Percentiles rank a stretch among this genome's conserved stretches.
These are phyloP conservation scores for Penicillium alfredii DNA, from an alignment of 495 filamentous ascomycete species.

Conservation along the genomic window DNA sequence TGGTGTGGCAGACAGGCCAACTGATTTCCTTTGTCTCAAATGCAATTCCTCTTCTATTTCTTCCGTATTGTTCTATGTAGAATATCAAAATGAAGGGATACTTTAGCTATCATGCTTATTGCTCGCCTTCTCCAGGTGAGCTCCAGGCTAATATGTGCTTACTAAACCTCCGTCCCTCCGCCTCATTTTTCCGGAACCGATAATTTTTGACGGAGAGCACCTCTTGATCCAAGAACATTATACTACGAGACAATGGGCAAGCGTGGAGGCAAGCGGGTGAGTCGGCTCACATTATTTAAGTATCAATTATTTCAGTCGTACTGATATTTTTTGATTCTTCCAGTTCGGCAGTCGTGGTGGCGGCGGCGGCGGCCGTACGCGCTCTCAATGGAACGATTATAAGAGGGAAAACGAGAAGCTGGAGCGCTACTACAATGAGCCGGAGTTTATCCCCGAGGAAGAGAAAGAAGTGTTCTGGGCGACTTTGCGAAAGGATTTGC, in stretches of 20 bases:
- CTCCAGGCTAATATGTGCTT: too few relatives aligned
- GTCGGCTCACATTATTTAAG: not conserved
- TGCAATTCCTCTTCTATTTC: too few relatives aligned
- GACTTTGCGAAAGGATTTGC: constrained; percentile 71
- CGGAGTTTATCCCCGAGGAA: constrained; percentile 63
- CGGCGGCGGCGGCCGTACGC: constrained; percentile 22
- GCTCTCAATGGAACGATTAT: constrained; percentile 50
- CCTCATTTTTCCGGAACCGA: constrained; percentile 16
- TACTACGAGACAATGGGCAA: constrained; percentile 41
- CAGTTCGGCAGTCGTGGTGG: constrained; percentile 34
- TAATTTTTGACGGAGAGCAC: too few relatives aligned
- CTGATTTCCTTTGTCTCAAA: constrained; percentile 7
- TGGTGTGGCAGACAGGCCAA: constrained; percentile 16
- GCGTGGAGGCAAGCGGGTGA: constrained; percentile 35
- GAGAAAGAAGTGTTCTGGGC: constrained; percentile 79
- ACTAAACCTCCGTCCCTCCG: too few relatives aligned
- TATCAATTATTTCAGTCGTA: not conserved
- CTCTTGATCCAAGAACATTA: too few relatives aligned
- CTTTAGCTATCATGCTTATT: too few relatives aligned
- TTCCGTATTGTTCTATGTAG: too few relatives aligned
- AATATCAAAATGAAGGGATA: too few relatives aligned
- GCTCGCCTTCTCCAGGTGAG: too few relatives aligned
- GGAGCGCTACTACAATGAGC: constrained; percentile 75
- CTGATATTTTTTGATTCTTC: constrained; percentile 12
- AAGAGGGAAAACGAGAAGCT: constrained; percentile 68